Percentiles rank a stretch among this genome's conserved stretches.
These are phyloP conservation scores for Nakaseomyces kungkrabaensis DNA, from an alignment of 1,139 yeast species.

Conservation along the genomic window DNA sequence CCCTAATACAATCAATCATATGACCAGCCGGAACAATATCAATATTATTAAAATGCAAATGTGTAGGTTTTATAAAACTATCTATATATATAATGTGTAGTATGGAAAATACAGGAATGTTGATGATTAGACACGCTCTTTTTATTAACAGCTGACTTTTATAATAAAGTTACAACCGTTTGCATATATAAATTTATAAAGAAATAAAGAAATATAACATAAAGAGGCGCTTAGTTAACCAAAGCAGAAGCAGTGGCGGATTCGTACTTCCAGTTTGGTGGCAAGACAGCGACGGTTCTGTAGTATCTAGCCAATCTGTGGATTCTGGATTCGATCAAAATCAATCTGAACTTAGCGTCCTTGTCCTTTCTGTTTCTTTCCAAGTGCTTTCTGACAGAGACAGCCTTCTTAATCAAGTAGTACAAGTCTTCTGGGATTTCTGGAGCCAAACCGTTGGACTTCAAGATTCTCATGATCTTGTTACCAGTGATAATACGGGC, in stretches of 20 bases:
- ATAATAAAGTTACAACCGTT: not conserved
- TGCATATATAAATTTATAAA: not conserved
- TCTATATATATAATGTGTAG: no score
- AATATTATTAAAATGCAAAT: no score
- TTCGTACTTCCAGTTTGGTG: slow-evolving; percentile 99
- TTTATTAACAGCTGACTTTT: not conserved
- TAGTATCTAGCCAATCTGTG: slow-evolving; percentile 99
- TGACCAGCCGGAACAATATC: no score
- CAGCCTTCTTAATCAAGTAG: slow-evolving; percentile 99
- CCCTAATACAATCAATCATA: no score
- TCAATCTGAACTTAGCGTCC: slow-evolving; percentile 99
- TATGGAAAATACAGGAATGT: no score
- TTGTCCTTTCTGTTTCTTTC: slow-evolving; percentile 99
- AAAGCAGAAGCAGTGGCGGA: slow-evolving; percentile 99
- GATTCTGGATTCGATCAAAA: slow-evolving; percentile 99
- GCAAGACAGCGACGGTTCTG: slow-evolving; percentile 98
- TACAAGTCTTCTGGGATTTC: slow-evolving; percentile 99
- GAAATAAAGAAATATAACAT: slow-evolving; percentile 1
- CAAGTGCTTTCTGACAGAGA: slow-evolving; percentile 98
- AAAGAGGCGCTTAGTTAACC: slow-evolving; percentile 56
- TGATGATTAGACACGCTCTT: not conserved
- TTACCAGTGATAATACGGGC: slow-evolving; percentile 96
- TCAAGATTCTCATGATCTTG: slow-evolving; percentile 98
- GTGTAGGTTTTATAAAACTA: no score
- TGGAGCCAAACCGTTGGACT: slow-evolving; percentile 99